These are phyloP conservation scores for Colletotrichum abscissum DNA, from an alignment of 2,329 filamentous ascomycete genomes.

Conservation along the genomic window DNA sequence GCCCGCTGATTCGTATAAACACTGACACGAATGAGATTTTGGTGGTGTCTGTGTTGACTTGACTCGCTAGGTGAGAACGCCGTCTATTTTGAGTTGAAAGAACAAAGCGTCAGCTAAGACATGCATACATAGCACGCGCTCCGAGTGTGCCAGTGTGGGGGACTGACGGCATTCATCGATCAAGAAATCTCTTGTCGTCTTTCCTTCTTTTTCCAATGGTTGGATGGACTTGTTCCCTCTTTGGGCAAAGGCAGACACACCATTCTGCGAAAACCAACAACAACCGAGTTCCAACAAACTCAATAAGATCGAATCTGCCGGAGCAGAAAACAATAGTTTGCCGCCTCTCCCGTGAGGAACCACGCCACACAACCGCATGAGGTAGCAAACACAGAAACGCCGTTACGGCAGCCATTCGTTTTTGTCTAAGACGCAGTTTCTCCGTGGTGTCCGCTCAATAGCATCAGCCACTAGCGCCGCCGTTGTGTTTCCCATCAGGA, in stretches of 20 bases:
- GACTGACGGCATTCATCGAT: not conserved
- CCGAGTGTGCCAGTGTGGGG: not conserved
- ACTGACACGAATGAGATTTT: not conserved
- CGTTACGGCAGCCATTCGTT: too few species aligned
- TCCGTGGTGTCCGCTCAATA: constrained; percentile 15
- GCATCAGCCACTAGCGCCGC: constrained; percentile 20
- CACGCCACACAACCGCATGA: not conserved
- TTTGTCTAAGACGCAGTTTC: not conserved
- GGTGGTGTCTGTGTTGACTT: not conserved
- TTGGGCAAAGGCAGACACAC: not conserved
- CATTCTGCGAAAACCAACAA: not conserved
- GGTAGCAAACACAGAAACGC: not conserved
- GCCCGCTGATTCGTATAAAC: not conserved
- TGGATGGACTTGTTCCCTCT: constrained; percentile 19
- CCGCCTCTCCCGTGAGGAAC: constrained; percentile 17
- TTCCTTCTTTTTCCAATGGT: constrained; percentile 9
- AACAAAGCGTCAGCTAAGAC: not conserved
- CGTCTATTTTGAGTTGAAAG: constrained; percentile 12
- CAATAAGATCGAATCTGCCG: not conserved
- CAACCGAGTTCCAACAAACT: not conserved
- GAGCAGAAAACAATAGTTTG: not conserved
- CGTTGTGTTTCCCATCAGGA: constrained; percentile 5
- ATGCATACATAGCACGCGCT: not conserved
- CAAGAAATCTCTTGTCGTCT: constrained; percentile 1
- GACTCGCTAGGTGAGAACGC: not conserved